Conservation (phyloP, 139 green algal genomes). For the Pseudopediastrum boryanum region DNA sequence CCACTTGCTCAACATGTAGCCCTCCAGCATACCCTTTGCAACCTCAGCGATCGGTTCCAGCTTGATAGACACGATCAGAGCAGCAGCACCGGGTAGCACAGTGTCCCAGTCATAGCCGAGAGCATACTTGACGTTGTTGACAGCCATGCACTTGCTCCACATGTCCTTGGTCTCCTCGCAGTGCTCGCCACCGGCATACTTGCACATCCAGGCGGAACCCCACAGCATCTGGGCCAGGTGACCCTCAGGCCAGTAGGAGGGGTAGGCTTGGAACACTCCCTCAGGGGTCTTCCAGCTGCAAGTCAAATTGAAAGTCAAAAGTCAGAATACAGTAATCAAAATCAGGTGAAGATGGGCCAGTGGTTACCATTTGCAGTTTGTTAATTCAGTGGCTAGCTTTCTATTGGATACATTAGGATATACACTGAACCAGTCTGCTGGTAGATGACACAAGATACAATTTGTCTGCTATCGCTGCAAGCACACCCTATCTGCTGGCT, state of each 20-base stretch:
- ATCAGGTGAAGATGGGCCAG: too few relatives aligned
- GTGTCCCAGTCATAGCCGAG: constrained; percentile 36
- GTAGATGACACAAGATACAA: too few relatives aligned
- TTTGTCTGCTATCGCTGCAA: too few relatives aligned
- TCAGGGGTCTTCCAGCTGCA: constrained; percentile 31
- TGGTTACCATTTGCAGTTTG: too few relatives aligned
- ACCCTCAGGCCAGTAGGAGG: constrained; percentile 27
- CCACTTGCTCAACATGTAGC: constrained; percentile 35
- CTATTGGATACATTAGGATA: too few relatives aligned
- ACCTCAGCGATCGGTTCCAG: neutral
- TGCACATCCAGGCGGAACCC: constrained; percentile 37
- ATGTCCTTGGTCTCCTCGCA: constrained; percentile 3
- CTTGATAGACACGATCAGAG: constrained; percentile 8
- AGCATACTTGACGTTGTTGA: constrained; percentile 36
- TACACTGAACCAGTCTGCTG: too few relatives aligned
- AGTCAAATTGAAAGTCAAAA: too few relatives aligned
- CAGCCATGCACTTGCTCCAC: neutral
- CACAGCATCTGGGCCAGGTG: constrained; percentile 19
- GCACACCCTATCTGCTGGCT: too few relatives aligned
- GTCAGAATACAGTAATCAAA: too few relatives aligned
- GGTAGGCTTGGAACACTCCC: constrained; percentile 30
- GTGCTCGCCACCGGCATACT: constrained; percentile 1
- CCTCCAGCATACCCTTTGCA: constrained; percentile 28
- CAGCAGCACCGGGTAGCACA: constrained; percentile 27
- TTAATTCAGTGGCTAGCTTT: too few relatives aligned